phyloP scores from a whole-genome alignment of 2,329 filamentous ascomycete species.

The Torrubiella hemipterigena region DNA sequence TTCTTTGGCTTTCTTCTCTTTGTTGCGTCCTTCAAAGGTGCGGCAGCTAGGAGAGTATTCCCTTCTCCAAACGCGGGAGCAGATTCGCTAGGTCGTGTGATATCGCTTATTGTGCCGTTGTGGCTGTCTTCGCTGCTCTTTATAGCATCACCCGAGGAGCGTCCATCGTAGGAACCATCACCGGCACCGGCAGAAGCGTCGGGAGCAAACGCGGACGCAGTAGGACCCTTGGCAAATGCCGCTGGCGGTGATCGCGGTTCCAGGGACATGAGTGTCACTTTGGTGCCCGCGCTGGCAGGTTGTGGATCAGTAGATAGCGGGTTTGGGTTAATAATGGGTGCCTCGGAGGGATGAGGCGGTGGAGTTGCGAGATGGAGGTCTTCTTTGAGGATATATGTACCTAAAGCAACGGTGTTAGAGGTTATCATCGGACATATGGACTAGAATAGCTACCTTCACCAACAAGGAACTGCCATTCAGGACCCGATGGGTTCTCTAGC shows the following conservation, averaged over 20 bases:
- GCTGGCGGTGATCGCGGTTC: slow-evolving; percentile 46
- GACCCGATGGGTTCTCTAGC: slow-evolving; percentile 64
- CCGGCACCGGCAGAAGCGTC: slow-evolving; percentile 38
- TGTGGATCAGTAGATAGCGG: slow-evolving; percentile 76
- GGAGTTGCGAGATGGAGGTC: slow-evolving; percentile 87
- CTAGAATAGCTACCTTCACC: slow-evolving; percentile 59
- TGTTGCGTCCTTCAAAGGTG: slow-evolving; percentile 55
- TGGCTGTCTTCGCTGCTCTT: slow-evolving; percentile 44
- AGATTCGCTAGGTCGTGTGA: slow-evolving; percentile 26
- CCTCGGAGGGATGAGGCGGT: slow-evolving; percentile 89
- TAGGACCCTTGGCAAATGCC: slow-evolving; percentile 41
- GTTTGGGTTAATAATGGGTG: slow-evolving; percentile 76
- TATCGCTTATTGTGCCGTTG: slow-evolving; percentile 41
- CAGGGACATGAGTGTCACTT: slow-evolving; percentile 65
- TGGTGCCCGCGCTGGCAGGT: slow-evolving; percentile 76
- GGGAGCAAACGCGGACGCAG: slow-evolving; percentile 35
- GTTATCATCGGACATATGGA: slow-evolving; percentile 9
- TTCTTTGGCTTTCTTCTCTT: slow-evolving; percentile 94
- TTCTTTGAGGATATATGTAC: slow-evolving; percentile 83
- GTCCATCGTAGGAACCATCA: slow-evolving; percentile 48
- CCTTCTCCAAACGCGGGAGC: slow-evolving; percentile 74
- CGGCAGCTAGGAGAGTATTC: slow-evolving; percentile 58
- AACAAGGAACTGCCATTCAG: slow-evolving; percentile 81
- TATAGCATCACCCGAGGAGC: slow-evolving; percentile 48
- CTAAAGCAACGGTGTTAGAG: slow-evolving; percentile 28